phyloP scores from a whole-genome alignment of 2,329 filamentous ascomycete genomes.

The Cercospora nicotianae region DNA sequence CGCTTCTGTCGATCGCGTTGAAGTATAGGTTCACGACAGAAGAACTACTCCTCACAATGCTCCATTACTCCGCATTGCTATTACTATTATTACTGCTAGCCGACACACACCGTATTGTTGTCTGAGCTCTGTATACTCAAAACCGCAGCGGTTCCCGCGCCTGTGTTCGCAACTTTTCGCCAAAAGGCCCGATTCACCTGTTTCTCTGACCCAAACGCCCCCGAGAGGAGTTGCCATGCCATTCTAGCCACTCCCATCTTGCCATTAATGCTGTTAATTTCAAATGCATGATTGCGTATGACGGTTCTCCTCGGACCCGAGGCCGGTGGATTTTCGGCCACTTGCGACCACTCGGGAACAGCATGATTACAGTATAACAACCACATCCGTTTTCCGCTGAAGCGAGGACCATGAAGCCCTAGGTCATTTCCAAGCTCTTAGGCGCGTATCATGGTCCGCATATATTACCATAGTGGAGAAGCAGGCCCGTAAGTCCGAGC shows the following conservation, averaged over 20 bases:
- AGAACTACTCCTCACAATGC: background rate
- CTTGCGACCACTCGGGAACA: background rate
- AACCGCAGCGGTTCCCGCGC: background rate
- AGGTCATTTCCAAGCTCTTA: background rate
- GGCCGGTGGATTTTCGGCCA: background rate
- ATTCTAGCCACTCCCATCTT: background rate
- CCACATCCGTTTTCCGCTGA: background rate
- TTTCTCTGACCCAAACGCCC: background rate
- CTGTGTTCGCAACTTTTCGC: background rate
- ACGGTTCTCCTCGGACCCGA: background rate
- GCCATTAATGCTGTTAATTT: too few relatives aligned
- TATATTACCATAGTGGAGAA: background rate
- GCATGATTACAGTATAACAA: background rate
- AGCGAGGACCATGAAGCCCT: background rate
- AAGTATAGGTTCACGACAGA: background rate
- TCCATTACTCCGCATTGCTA: background rate
- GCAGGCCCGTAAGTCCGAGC: background rate
- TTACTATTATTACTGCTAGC: background rate
- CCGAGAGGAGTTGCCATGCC: background rate
- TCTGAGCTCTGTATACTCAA: background rate
- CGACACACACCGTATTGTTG: background rate
- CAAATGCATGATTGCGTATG: background rate
- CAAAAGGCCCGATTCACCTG: background rate
- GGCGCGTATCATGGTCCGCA: background rate
- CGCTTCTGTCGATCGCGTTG: background rate